Percentiles rank a stretch among this genome's conserved stretches.
Evolutionary conservation across 352 stramenopile species (phyloP).

Genomic region (Pythium biforme): DNA sequence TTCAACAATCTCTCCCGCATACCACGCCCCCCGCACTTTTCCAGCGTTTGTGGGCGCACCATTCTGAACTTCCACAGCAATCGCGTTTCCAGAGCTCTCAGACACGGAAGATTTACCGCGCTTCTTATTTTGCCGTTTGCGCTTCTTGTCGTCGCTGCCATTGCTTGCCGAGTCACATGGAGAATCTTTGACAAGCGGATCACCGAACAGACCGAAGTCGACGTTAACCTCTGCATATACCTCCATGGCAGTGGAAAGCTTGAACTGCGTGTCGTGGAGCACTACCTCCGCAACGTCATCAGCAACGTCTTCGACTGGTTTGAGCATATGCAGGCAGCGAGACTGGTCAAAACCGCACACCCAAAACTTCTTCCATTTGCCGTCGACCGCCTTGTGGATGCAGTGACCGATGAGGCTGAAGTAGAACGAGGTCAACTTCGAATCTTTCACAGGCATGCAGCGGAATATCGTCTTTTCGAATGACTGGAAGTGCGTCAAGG

Average conservation of each 20-base stretch:
- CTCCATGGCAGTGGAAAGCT: conserved; percentile 43
- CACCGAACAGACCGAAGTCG: conserved; percentile 53
- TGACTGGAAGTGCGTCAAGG: conserved; percentile 84
- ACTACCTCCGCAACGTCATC: conserved; percentile 63
- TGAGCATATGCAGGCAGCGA: conserved; percentile 59
- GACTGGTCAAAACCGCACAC: conserved; percentile 66
- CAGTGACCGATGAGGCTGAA: conserved; percentile 65
- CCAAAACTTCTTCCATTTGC: conserved; percentile 77
- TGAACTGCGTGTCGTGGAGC: conserved; percentile 79
- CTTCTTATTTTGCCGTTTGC: conserved; percentile 55
- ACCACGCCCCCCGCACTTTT: conserved; percentile 57
- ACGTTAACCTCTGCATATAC: conserved; percentile 50
- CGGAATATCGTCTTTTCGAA: conserved; percentile 79
- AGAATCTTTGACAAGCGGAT: conserved; percentile 14
- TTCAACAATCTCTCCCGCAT: conserved; percentile 41
- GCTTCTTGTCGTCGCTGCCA: conserved; percentile 46
- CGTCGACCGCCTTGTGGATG: conserved; percentile 74
- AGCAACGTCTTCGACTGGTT: conserved; percentile 37
- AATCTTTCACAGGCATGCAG: conserved; percentile 53
- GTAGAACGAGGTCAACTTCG: conserved; percentile 54
- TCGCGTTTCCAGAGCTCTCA: background rate
- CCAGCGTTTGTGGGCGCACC: conserved; percentile 29
- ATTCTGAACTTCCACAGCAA: conserved; percentile 57
- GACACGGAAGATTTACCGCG: conserved; percentile 30
- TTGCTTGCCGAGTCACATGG: conserved; percentile 14